Base-by-base conservation (phyloP, 306 rosid species). In the Cicer cuneatum region DNA sequence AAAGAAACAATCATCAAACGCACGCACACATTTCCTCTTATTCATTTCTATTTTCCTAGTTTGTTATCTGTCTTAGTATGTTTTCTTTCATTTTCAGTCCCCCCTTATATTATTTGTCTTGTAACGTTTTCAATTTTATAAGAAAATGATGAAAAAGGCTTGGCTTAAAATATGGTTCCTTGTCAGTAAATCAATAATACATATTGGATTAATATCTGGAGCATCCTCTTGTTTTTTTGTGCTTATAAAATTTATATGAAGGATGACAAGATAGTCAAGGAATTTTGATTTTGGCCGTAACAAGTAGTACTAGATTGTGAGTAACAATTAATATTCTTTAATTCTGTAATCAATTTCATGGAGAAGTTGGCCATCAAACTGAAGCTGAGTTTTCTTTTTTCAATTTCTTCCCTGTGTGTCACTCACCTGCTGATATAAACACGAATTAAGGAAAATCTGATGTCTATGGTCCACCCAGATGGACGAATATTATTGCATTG, bases 401-500 rank as follows among this genome's bases (percentile, higher is more conserved):
- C 1, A 12, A 4, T 13, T 7, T 37, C 12, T 74, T 6, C 35
- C 9, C 8, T 0, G 41, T 18, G 71, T 51, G 60, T 45, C 69
- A 59, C 48, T n/a, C 72, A 39, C 41, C 19, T 74, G 74, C 9
- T 67, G 21, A 58, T 61, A 3, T 66, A 37, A 39, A 11, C 52
- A 35, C 29, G 3, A 46, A 14, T 24, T 45, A 19, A 54, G 52
- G 53, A 64, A 15, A 66, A 56, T 54, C 45, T 66, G 71, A 80
- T 56, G 16, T 29, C 39, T 52, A 38, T 15, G 56, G 40, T 39
- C 56, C 53, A 42, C 19, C 60, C 18, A 37, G 12, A 11, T 24
- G 6, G 9, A 40, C 57, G 58, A 78, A 65, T 12, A 66, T 56
- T 6, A 19, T 65, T 73, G 74, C 70, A 66, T 48, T 39, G 74